Evolutionary conservation across 1,284 basidiomycete genomes (phyloP).

Genomic region (Tausonia pullulans): DNA sequence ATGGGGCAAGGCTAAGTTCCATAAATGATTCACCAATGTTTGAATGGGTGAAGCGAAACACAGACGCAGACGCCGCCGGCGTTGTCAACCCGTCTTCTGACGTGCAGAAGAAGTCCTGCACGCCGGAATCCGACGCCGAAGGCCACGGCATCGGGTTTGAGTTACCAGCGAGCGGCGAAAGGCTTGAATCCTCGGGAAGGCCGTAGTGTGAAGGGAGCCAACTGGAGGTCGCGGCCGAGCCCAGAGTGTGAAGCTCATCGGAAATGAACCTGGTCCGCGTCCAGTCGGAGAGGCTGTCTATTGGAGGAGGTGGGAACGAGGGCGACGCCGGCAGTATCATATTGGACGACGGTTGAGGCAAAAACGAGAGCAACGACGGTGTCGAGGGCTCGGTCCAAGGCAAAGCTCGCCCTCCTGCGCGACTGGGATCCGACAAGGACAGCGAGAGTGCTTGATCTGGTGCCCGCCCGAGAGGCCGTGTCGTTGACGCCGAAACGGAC

Average conservation of each 20-base stretch:
- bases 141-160: neutral
- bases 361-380: neutral
- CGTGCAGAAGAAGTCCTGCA: neutral
- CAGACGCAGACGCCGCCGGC: neutral
- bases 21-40: too few species aligned
- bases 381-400: neutral
- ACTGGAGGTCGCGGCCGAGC: neutral
- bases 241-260: constrained; percentile 2
- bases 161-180: neutral
- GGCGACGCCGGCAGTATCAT: neutral
- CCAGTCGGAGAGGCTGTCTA: neutral
- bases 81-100: neutral
- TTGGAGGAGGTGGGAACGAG: neutral
- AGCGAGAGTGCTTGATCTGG: too few species aligned
- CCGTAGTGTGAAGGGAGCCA: constrained; percentile 11
- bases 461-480: too few species aligned
- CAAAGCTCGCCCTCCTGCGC: neutral
- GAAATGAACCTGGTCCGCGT: neutral
- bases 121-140: constrained; percentile 6
- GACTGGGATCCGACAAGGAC: too few species aligned
- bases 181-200: neutral
- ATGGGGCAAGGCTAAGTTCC: too few species aligned
- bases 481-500: too few species aligned
- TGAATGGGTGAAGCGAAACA: constrained; percentile 1
- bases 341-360: constrained; percentile 1